Base-by-base conservation (phyloP, 371 early-diverging fungal genomes). In the Enterocytospora artemiae region DNA sequence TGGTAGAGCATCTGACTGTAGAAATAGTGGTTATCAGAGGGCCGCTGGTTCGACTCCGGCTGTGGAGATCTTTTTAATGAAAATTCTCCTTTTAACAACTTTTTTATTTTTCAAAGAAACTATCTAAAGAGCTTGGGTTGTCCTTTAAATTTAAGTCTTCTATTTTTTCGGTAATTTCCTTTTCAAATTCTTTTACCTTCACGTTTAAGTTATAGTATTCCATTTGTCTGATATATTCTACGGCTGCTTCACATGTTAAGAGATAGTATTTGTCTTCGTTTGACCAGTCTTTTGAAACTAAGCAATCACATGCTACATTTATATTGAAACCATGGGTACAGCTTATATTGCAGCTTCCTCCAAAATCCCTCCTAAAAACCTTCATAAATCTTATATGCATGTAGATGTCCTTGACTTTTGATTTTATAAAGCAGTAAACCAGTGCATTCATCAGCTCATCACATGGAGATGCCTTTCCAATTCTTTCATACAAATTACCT, bases 1-100 rank as follows among this genome's bases (percentile, higher is more conserved):
- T 72, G 72, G 73, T 58, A 72, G 73, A 71, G 76, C 72, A 65
- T 72, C 63, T 67, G 76, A 71, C 76, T 71, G 76, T 75, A 75
- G 72, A 72, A 67, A 55, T 59, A 32, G 72, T 43, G 36, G 73
- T 54, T 63, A 69, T 72, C 72, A 71, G 56, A 56, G 55, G 76
- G 76, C 59, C 76, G 72, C 63, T 67, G 76, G 76, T 75, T 75
- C 76, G 70, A 72, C 69, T 72, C 76, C 72, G 65, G 67, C 72
- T 65, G 68, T 63, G 72, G 76, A 75, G 76, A 72, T 64, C 69
- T 49, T 9, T 30, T 34, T 59, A 50, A 2, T n/a, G 2, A 36
- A 54, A 36, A 18, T 32, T 32, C 2, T 32, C 18, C 14, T n/a
- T 54, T 54, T n/a, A 28, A 33, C 34, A 49, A 31, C 28, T 33